phyloP scores from a whole-genome alignment of 2,329 filamentous ascomycete genomes.

The Cladosporium sp. region DNA sequence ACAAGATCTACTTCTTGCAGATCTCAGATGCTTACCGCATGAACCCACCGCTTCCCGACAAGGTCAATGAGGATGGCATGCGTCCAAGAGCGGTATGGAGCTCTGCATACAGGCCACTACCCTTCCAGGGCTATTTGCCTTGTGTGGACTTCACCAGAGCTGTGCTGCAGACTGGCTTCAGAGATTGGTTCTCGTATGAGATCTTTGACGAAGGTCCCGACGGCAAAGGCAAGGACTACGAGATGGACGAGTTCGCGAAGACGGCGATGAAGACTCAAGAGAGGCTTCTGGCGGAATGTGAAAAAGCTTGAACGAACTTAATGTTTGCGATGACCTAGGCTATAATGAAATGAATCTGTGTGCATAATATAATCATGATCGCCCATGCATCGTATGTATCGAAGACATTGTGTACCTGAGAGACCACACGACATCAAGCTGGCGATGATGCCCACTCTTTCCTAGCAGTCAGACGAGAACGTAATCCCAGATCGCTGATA shows the following conservation, averaged over 20 bases:
- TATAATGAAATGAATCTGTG: too few relatives aligned
- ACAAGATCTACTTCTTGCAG: constrained; percentile 72
- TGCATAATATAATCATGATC: too few relatives aligned
- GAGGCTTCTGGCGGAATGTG: constrained; percentile 7
- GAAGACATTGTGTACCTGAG: too few relatives aligned
- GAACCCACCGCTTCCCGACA: constrained; percentile 49
- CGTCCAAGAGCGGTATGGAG: constrained; percentile 66
- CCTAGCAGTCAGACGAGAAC: too few relatives aligned
- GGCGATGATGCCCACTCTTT: too few relatives aligned
- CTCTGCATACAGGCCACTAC: constrained; percentile 64
- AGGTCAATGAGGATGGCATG: constrained; percentile 49
- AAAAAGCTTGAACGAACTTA: neutral
- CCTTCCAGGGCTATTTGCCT: constrained; percentile 68
- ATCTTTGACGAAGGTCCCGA: constrained; percentile 61
- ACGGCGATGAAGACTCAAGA: constrained; percentile 13
- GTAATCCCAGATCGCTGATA: too few relatives aligned
- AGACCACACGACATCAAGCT: too few relatives aligned
- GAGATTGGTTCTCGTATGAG: constrained; percentile 65
- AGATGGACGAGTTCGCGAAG: constrained; percentile 35
- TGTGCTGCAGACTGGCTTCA: constrained; percentile 64
- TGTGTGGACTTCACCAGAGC: constrained; percentile 61
- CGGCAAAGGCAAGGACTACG: constrained; percentile 51
- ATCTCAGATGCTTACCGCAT: constrained; percentile 66
- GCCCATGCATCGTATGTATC: too few relatives aligned
- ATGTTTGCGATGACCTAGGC: too few relatives aligned